phyloP scores from a whole-genome alignment of 202 grass and related monocot species.

The Alloteropsis angusta region DNA sequence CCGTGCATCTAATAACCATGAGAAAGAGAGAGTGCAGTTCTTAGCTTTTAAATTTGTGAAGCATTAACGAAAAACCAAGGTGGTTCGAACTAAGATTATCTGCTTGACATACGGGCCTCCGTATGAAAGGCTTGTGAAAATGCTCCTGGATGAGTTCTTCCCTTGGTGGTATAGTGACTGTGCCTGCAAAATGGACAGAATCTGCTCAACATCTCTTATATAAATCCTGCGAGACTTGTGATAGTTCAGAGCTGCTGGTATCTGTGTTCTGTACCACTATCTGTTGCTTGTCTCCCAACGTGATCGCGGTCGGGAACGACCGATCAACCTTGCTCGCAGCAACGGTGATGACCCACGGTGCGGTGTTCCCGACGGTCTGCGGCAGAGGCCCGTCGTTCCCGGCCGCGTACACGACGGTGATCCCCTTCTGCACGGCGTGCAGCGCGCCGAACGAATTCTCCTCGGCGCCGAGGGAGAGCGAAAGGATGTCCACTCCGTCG shows the following conservation, averaged over 20 bases:
- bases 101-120: neutral
- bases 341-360: constrained; percentile 17
- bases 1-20: neutral
- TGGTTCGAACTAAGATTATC: neutral
- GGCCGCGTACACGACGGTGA: neutral
- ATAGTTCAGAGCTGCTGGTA: neutral
- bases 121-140: neutral
- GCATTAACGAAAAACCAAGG: neutral
- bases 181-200: constrained; percentile 5
- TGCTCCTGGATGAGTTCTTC: neutral
- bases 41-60: neutral
- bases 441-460: neutral
- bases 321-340: constrained; percentile 6
- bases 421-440: constrained; percentile 13
- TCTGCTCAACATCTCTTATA: neutral
- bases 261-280: neutral
- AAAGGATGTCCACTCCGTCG: constrained; percentile 22
- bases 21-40: too few species aligned
- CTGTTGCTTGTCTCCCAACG: neutral
- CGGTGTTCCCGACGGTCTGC: neutral
- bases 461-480: neutral
- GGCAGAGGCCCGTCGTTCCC: neutral
- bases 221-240: too few species aligned
- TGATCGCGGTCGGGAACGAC: neutral
- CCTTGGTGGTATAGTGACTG: neutral